These are phyloP conservation scores for Cydonia oblonga DNA, from an alignment of 331 rosid genomes.

Conservation along the genomic window DNA sequence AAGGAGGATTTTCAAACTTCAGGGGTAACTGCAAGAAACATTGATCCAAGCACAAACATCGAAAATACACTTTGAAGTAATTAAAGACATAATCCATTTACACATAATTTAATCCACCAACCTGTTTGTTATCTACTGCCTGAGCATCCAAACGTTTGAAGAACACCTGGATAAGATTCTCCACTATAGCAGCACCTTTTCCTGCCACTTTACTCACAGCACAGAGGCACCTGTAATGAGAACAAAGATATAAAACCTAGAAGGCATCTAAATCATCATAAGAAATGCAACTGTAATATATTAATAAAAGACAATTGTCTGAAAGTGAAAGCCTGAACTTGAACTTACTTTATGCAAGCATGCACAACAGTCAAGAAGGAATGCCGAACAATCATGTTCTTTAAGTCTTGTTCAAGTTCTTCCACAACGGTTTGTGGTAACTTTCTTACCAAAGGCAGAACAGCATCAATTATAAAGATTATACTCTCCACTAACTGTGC, in stretches of 20 bases:
- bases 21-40: background rate
- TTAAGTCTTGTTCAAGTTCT: slow-evolving; percentile 94
- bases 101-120: slow-evolving; percentile 16
- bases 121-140: slow-evolving; percentile 79
- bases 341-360: slow-evolving; percentile 90
- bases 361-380: slow-evolving; percentile 96
- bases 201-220: slow-evolving; percentile 76
- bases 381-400: slow-evolving; percentile 84
- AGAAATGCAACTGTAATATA: background rate
- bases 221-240: slow-evolving; percentile 70
- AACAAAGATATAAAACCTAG: background rate
- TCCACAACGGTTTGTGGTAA: slow-evolving; percentile 69
- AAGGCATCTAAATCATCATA: background rate
- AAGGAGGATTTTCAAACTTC: background rate
- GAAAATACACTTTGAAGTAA: background rate
- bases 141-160: slow-evolving; percentile 67
- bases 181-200: slow-evolving; percentile 65
- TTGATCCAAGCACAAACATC: background rate
- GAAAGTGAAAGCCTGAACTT: slow-evolving; percentile 8
- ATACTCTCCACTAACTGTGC: slow-evolving; percentile 84
- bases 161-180: slow-evolving; percentile 75
- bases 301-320: background rate
- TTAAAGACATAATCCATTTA: background rate
- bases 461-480: slow-evolving; percentile 84
- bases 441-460: slow-evolving; percentile 73